Percentiles rank a stretch among this genome's conserved stretches.
These are phyloP conservation scores for Colletotrichum spinosum DNA, from an alignment of 2,329 filamentous ascomycete genomes.

Conservation along the genomic window DNA sequence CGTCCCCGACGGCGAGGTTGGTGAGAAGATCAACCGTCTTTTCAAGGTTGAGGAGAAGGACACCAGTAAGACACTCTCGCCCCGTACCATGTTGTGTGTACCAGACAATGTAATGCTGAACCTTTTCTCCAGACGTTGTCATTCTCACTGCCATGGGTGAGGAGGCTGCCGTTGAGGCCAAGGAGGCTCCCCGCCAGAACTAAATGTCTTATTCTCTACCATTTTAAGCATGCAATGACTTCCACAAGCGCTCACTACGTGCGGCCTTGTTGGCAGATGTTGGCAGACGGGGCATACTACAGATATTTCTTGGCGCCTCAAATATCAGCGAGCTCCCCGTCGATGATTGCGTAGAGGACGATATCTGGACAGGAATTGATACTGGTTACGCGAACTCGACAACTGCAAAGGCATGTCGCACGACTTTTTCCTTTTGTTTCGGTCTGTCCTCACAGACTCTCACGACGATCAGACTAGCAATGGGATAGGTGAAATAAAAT, in stretches of 20 bases:
- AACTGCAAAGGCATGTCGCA: constrained; percentile 45
- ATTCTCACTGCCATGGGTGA: constrained; percentile 97
- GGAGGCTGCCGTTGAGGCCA: constrained; percentile 90
- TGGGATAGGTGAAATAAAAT: constrained; percentile 46
- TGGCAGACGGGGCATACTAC: constrained; percentile 44
- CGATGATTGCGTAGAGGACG: constrained; percentile 55
- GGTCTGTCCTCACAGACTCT: constrained; percentile 47
- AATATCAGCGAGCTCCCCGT: constrained; percentile 52
- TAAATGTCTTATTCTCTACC: constrained; percentile 39
- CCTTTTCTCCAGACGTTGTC: constrained; percentile 75
- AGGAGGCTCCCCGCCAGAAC: constrained; percentile 78
- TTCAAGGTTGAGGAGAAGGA: constrained; percentile 90
- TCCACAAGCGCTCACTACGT: constrained; percentile 33
- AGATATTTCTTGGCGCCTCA: constrained; percentile 50
- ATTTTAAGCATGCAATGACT: constrained; percentile 31
- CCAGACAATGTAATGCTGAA: constrained; percentile 21
- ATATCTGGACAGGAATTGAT: constrained; percentile 57
- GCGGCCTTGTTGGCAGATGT: constrained; percentile 37
- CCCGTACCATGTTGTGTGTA: background rate
- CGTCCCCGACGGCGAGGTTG: constrained; percentile 89
- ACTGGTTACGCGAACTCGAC: constrained; percentile 51
- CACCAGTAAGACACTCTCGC: constrained; percentile 76
- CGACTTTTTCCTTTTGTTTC: constrained; percentile 53
- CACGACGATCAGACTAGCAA: constrained; percentile 41
- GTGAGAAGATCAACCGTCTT: constrained; percentile 85